Evolutionary conservation across 2,329 filamentous ascomycete species (phyloP), one percentile per base, ranked within the genome.

Genomic region (Thielaviopsis euricoi): DNA sequence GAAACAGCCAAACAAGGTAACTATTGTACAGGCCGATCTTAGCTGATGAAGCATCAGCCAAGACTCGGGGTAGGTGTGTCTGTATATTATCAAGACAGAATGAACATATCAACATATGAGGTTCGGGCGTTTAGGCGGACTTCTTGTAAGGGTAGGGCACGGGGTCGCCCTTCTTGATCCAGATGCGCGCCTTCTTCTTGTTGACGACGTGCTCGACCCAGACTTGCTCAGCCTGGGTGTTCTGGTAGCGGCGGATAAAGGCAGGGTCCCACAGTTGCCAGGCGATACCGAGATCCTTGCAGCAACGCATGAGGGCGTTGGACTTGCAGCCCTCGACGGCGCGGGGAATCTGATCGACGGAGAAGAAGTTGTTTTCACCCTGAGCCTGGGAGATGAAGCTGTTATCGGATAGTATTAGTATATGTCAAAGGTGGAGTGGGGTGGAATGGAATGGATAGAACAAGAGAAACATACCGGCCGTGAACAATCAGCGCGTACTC

Each of bases 251-350:
- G 65, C 87, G 81, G 63, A 97, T 89, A 73, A 86, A 98, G 58
- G 87, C 76, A 40, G 93, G 93, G 73, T 98, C 93, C 93, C 93
- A 98, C 21, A 98, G 79, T 72, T 98, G 93, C 63, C 86, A 90
- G 1, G 89, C 93, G 63, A 98, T 86, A 40, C 93, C 93, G 33
- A 98, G 74, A 70, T 98, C 93, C 74, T 98, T 98, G 76, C 93
- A 97, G 78, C 91, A 97, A 60, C 93, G 87, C 83, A 97, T 94
- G 64, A 98, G 77, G 13, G 93, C 93, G 68, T 98, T 98, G 62
- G 89, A 95, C 73, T 96, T 96, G 78, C 89, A 95, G 56, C 93
- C 93, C 72, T 98, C 93, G 61, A 90, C 90, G 9, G 93, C 90
- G 1, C 90, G 95, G 25, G 93, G 89, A 62, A 98, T 89, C 58